Percentiles rank a stretch among this genome's conserved stretches.
These are phyloP conservation scores for Hortaea sp. DNA, from an alignment of 2,329 filamentous ascomycete genomes.

Conservation along the genomic window DNA sequence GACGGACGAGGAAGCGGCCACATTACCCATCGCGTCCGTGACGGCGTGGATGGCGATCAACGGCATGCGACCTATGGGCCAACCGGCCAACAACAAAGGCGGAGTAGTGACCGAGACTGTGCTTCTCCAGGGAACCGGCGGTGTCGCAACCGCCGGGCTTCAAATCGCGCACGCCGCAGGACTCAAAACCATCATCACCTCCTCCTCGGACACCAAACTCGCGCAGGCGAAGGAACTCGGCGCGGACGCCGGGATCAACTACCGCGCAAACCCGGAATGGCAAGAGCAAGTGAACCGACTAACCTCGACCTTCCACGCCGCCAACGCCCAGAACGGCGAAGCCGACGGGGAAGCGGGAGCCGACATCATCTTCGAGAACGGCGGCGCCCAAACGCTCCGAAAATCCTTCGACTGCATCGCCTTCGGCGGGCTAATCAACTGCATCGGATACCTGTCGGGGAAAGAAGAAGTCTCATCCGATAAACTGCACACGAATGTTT, in stretches of 20 bases:
- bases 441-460: conserved; percentile 36
- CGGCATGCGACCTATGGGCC: conserved; percentile 45
- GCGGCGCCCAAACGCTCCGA: conserved; percentile 41
- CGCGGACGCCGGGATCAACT: conserved; percentile 52
- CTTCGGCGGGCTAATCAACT: conserved; percentile 32
- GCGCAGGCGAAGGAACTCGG: conserved; percentile 45
- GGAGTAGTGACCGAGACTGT: conserved; percentile 23
- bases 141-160: conserved; percentile 31
- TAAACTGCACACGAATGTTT: conserved; percentile 50
- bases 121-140: conserved; percentile 35
- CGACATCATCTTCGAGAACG: conserved; percentile 43
- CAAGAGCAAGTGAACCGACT: conserved; percentile 45
- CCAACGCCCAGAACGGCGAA: conserved; percentile 44
- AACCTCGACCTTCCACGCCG: conserved; percentile 30
- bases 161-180: conserved; percentile 35
- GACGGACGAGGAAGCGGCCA: conserved; percentile 49
- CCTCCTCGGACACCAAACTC: conserved; percentile 46
- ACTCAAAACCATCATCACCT: conserved; percentile 47
- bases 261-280: conserved; percentile 49
- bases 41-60: conserved; percentile 61
- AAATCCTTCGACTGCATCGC: conserved; percentile 34
- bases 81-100: conserved; percentile 32
- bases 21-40: conserved; percentile 50
- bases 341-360: conserved; percentile 26
- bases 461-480: conserved; percentile 48